These are phyloP conservation scores for Pelargonium cotyledonis DNA, from an alignment of 441 rosid species.

Conservation along the genomic window DNA sequence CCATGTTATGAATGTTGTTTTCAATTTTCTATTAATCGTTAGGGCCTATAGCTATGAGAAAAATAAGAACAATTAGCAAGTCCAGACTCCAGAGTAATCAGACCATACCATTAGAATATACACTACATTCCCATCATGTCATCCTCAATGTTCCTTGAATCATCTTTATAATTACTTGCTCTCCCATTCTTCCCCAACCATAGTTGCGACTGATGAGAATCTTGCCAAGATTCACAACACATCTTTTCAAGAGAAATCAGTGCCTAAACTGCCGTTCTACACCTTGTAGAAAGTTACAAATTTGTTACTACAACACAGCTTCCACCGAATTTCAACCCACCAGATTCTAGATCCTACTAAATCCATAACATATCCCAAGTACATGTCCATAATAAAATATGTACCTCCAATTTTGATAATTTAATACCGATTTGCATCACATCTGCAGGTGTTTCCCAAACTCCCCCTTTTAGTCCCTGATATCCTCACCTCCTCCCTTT, in stretches of 20 bases:
- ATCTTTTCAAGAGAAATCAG: neutral
- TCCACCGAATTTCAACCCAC: neutral
- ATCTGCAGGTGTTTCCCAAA: neutral
- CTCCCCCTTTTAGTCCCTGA: too few species aligned
- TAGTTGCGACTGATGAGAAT: neutral
- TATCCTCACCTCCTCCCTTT: too few species aligned
- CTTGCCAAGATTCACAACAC: neutral
- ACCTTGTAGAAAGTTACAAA: neutral
- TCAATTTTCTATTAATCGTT: neutral
- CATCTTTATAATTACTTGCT: neutral
- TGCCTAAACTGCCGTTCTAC: neutral
- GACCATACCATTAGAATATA: neutral
- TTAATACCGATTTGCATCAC: neutral
- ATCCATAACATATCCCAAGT: too few species aligned
- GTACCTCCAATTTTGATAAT: neutral
- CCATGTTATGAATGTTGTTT: neutral
- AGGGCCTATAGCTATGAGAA: neutral
- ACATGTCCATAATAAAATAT: too few species aligned
- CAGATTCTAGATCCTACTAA: neutral
- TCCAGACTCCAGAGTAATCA: neutral
- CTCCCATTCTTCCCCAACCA: slow-evolving; percentile 2
- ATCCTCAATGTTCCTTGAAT: neutral
- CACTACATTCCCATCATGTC: neutral
- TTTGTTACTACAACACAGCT: neutral
- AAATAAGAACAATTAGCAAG: neutral